A percentile compares a stretch with the other conserved stretches of the same genome.
phyloP scores from a whole-genome alignment of 352 stramenopile genomes.

The Phytopythium boreale region DNA sequence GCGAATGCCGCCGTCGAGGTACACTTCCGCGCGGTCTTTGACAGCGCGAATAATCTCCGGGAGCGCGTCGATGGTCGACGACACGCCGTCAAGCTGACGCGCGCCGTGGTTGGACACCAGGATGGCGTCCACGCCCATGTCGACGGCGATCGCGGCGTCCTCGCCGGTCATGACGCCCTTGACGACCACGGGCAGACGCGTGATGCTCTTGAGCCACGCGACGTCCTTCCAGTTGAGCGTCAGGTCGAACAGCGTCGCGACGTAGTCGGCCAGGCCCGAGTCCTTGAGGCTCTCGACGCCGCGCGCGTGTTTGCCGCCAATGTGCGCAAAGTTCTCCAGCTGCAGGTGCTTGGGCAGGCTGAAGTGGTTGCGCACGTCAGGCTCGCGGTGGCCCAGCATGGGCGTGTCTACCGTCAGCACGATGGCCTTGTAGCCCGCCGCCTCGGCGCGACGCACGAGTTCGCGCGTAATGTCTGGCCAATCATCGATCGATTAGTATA shows the following conservation, averaged over 20 bases:
- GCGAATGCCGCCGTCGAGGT: constrained; percentile 93
- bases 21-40: constrained; percentile 81
- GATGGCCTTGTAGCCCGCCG: constrained; percentile 94
- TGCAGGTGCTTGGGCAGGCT: constrained; percentile 74
- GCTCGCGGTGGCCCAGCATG: constrained; percentile 93
- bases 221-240: constrained; percentile 94
- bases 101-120: constrained; percentile 95
- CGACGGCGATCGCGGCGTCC: constrained; percentile 88
- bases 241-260: constrained; percentile 91
- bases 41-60: constrained; percentile 89
- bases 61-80: constrained; percentile 90
- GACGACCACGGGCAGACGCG: constrained; percentile 88
- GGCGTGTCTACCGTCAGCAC: constrained; percentile 96
- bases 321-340: constrained; percentile 35
- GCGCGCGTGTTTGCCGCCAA: constrained; percentile 61
- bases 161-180: constrained; percentile 94
- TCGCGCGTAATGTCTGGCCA: constrained; percentile 90
- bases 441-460: constrained; percentile 87
- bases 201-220: constrained; percentile 91
- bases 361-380: constrained; percentile 94
- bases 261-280: constrained; percentile 48
- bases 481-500: not conserved
- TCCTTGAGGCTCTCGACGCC: constrained; percentile 50
- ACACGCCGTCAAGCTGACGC: constrained; percentile 88
- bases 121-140: constrained; percentile 90